phyloP scores from a whole-genome alignment of 2,329 filamentous ascomycete genomes.

The Escovopsis sp. region DNA sequence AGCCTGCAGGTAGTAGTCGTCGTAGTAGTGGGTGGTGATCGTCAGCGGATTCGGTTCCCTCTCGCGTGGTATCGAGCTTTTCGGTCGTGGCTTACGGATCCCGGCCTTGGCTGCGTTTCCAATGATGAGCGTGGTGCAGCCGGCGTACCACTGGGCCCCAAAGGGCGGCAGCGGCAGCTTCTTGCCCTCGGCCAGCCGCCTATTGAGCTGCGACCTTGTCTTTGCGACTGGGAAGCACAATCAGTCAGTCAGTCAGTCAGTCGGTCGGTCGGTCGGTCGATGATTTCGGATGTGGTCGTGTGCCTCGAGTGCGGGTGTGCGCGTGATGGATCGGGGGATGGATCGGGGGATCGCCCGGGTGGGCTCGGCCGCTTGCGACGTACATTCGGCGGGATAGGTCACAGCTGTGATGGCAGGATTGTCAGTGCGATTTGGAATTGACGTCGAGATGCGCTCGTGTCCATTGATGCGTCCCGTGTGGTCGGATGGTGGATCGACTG shows the following conservation, averaged over 20 bases:
- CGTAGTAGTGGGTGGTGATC: too few species aligned
- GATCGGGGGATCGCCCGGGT: too few species aligned
- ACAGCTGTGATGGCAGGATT: constrained; percentile 39
- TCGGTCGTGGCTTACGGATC: constrained; percentile 49
- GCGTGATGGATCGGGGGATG: too few species aligned
- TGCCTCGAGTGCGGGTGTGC: background rate
- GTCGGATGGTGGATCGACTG: too few species aligned
- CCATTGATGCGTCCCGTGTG: background rate
- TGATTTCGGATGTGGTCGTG: background rate
- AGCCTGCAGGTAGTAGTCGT: constrained; percentile 24
- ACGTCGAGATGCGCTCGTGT: background rate
- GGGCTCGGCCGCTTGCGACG: constrained; percentile 12
- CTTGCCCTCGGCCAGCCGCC: constrained; percentile 61
- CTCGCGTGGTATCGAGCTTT: background rate
- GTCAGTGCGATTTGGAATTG: background rate
- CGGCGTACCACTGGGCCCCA: constrained; percentile 89
- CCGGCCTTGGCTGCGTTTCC: constrained; percentile 95
- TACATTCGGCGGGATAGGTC: constrained; percentile 90
- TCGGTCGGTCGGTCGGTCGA: too few species aligned
- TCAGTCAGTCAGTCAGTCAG: constrained; percentile 4
- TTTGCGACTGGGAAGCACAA: constrained; percentile 57
- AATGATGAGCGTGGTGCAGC: constrained; percentile 91
- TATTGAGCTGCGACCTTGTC: constrained; percentile 86
- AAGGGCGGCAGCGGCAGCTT: constrained; percentile 94
- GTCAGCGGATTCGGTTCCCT: constrained; percentile 6